Base-by-base conservation (phyloP, 305 asterid species). In the Rubia occidens region DNA sequence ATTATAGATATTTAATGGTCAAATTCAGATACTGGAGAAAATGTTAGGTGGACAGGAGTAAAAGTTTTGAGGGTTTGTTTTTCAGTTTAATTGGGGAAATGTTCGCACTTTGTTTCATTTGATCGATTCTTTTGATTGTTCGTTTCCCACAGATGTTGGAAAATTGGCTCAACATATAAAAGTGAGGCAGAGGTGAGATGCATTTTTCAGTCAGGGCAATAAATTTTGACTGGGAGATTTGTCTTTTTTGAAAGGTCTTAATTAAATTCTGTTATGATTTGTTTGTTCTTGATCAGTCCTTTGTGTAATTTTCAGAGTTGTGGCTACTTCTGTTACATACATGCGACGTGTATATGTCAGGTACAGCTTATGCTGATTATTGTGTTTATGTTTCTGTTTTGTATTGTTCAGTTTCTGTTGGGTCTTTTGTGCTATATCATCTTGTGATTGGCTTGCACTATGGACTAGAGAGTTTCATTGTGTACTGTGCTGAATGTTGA, bases 321-420 rank as follows among this genome's bases (percentile, higher is more conserved):
- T 88, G 75, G 98, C 96, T 49, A 90, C 97, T 49, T 96, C 97
- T 71, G 84, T 88, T 76, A 76, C 96, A 54, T 93, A 88, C 82
- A 93, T 93, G 98, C 80, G 97, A 75, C 97, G 97, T 42, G 96
- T 90, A 61, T 93, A 83, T 81, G 78, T 82, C 83, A 90, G 87
- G 98, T 93, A 82, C 24, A 73, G 42, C 51, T 53, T 77, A 67
- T 11, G 66, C 54, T 18, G 15, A 54, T 4, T 11, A 11, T 18
- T 35, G 56, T 59, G 9, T 15, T 26, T 8, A 14, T 45, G 11
- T 66, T 29, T 18, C 39, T 51, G 15, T 9, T 17, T 11, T 35
- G 37, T n/a, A 35, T 6, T 53, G 20, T 35, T 67, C 37, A 51
- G 11, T 5, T 37, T 32, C 26, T 55, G 51, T 44, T 8, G 40